A percentile compares a stretch with the other conserved stretches of the same genome.
These are phyloP conservation scores for Bondarzewia mesenterica DNA, from an alignment of 1,284 basidiomycete genomes.

Conservation along the genomic window DNA sequence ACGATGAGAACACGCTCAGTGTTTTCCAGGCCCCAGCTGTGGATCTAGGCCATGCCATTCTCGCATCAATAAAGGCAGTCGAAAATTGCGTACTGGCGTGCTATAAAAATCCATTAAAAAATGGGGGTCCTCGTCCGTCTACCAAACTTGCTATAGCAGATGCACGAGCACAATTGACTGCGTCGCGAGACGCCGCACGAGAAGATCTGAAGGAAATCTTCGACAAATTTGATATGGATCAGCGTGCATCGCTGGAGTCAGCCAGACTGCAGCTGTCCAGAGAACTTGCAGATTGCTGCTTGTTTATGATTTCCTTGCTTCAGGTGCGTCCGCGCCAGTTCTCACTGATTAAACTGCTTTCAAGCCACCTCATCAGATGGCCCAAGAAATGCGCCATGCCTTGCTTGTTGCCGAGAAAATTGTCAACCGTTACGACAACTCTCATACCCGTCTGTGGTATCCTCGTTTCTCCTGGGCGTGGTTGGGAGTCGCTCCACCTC, in stretches of 20 bases:
- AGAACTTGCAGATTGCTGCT: constrained; percentile 29
- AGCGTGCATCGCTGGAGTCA: constrained; percentile 18
- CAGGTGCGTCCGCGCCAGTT: constrained; percentile 26
- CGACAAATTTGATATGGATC: constrained; percentile 23
- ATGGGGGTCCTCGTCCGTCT: not conserved
- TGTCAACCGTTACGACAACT: constrained; percentile 25
- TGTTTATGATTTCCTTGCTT: constrained; percentile 35
- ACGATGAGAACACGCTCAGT: constrained; percentile 11
- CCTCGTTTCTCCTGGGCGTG: constrained; percentile 37
- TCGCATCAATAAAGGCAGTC: constrained; percentile 27
- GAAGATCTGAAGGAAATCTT: constrained; percentile 26
- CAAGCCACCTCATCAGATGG: constrained; percentile 29
- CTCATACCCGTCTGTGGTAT: constrained; percentile 32
- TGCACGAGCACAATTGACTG: constrained; percentile 21
- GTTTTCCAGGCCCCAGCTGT: constrained; percentile 25
- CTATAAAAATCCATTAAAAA: constrained; percentile 21
- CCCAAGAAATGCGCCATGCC: constrained; percentile 31
- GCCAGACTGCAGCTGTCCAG: constrained; percentile 20
- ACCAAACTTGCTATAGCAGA: constrained; percentile 21
- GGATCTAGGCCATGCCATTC: constrained; percentile 27
- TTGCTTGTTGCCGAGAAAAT: constrained; percentile 29
- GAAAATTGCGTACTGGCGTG: constrained; percentile 26
- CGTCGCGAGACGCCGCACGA: constrained; percentile 24
- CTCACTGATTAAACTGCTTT: not conserved
- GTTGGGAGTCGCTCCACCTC: constrained; percentile 39